These are phyloP conservation scores for Trametes hirsuta DNA, from an alignment of 1,284 basidiomycete genomes.

Conservation along the genomic window DNA sequence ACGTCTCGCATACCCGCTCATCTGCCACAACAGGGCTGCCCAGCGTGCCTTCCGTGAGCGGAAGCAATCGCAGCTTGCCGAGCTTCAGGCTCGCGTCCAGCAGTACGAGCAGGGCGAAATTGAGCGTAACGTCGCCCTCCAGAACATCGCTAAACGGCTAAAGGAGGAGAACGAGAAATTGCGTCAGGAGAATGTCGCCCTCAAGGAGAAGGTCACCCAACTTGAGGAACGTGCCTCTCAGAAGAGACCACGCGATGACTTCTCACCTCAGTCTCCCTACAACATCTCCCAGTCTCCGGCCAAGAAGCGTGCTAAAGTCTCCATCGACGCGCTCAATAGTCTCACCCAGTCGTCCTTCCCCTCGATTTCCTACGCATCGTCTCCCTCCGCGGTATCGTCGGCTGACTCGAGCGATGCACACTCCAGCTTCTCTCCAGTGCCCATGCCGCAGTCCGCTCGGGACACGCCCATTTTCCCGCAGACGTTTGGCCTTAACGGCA, in stretches of 20 bases:
- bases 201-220: constrained; percentile 62
- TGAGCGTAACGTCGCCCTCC: constrained; percentile 85
- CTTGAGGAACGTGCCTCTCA: constrained; percentile 45
- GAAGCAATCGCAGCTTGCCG: constrained; percentile 89
- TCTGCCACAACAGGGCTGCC: constrained; percentile 62
- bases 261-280: constrained; percentile 36
- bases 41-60: constrained; percentile 92
- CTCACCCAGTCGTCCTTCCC: constrained; percentile 26
- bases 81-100: constrained; percentile 85
- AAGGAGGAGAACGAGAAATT: constrained; percentile 87
- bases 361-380: constrained; percentile 31
- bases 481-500: constrained; percentile 33
- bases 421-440: constrained; percentile 48
- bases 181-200: constrained; percentile 61
- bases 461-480: constrained; percentile 33
- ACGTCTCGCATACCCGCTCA: neutral
- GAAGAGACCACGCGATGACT: constrained; percentile 61
- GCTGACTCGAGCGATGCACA: constrained; percentile 52
- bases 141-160: constrained; percentile 82
- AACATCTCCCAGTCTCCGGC: constrained; percentile 35
- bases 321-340: constrained; percentile 36
- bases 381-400: constrained; percentile 52
- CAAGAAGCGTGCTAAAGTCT: constrained; percentile 51
- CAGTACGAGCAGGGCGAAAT: constrained; percentile 90
- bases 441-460: constrained; percentile 39